These are phyloP conservation scores for Nakaseomyces delphensis DNA, from an alignment of 1,139 yeast genomes.

Conservation along the genomic window DNA sequence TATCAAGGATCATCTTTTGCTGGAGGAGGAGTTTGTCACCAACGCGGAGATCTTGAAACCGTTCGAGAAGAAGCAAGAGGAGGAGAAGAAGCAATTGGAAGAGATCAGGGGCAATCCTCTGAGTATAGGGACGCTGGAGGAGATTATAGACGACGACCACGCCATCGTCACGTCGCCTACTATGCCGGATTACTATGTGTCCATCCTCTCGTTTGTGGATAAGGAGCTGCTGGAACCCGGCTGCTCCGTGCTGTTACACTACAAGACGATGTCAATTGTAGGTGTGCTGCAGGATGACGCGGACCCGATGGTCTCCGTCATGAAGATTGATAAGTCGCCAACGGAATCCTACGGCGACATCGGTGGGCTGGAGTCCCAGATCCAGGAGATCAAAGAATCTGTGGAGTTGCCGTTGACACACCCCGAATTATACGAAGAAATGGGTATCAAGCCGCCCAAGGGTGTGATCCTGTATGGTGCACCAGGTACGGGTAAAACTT, in stretches of 20 bases:
- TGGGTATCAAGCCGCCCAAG: slow-evolving; percentile 99
- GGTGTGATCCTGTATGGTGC: slow-evolving; percentile 98
- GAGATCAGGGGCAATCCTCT: slow-evolving; percentile 95
- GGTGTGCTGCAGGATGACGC: slow-evolving; percentile 96
- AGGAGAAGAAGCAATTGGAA: slow-evolving; percentile 89
- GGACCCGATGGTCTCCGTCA: slow-evolving; percentile 95
- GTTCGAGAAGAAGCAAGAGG: slow-evolving; percentile 92
- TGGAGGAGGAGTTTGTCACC: slow-evolving; percentile 94
- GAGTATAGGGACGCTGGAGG: slow-evolving; percentile 95
- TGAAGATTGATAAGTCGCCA: slow-evolving; percentile 97
- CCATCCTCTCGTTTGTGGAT: slow-evolving; percentile 94
- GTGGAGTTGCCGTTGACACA: slow-evolving; percentile 96
- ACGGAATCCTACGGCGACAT: slow-evolving; percentile 95
- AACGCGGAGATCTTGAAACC: slow-evolving; percentile 94
- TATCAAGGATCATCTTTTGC: slow-evolving; percentile 86
- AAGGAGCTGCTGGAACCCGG: slow-evolving; percentile 95
- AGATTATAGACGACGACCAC: slow-evolving; percentile 95
- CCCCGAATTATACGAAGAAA: slow-evolving; percentile 95
- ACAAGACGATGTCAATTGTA: slow-evolving; percentile 87
- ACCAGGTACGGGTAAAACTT: slow-evolving; percentile 98
- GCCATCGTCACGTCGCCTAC: slow-evolving; percentile 95
- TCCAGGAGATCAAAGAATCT: slow-evolving; percentile 96
- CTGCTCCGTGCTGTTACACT: slow-evolving; percentile 92
- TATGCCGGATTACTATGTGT: slow-evolving; percentile 95
- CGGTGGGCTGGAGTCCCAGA: slow-evolving; percentile 93